Evolutionary conservation across 2,329 filamentous ascomycete species (phyloP).

Genomic region (Xylaria polymorpha): DNA sequence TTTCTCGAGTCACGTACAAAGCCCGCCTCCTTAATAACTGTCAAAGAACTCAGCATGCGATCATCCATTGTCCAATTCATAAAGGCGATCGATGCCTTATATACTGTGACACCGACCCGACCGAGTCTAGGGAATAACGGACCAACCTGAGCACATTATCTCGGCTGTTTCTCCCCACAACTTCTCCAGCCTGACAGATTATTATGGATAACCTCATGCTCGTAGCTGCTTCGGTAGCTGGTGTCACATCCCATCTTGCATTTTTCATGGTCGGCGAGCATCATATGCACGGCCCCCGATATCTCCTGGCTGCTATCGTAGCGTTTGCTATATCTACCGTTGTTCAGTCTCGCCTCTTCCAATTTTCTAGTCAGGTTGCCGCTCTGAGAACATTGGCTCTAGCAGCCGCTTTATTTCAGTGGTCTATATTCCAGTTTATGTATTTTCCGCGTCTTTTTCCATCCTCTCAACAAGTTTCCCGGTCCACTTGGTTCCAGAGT

Average conservation of each 20-base stretch:
- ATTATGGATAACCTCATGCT: conserved; percentile 18
- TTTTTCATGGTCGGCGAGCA: conserved; percentile 35
- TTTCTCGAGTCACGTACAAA: no score
- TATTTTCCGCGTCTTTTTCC: conserved; percentile 31
- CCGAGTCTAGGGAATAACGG: background rate
- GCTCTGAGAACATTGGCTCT: background rate
- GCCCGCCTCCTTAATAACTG: no score
- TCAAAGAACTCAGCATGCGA: no score
- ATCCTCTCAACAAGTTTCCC: conserved; percentile 30
- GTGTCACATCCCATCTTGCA: conserved; percentile 22
- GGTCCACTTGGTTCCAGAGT: conserved; percentile 32
- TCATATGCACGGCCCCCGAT: conserved; percentile 27
- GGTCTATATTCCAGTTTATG: conserved; percentile 31
- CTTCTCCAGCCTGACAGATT: background rate
- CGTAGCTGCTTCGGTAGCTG: conserved; percentile 10
- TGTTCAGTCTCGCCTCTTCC: conserved; percentile 1
- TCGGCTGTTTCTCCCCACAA: background rate
- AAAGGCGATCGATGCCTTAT: background rate
- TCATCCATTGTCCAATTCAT: background rate
- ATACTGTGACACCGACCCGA: background rate
- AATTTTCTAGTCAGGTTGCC: background rate
- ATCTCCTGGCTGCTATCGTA: conserved; percentile 6
- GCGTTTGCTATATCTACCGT: background rate
- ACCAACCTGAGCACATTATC: background rate
- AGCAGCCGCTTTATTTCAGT: conserved; percentile 15